Evolutionary conservation across 2,329 filamentous ascomycete genomes (phyloP), one percentile per base, ranked within the genome.

Genomic region (Parascedosporium putredinis): DNA sequence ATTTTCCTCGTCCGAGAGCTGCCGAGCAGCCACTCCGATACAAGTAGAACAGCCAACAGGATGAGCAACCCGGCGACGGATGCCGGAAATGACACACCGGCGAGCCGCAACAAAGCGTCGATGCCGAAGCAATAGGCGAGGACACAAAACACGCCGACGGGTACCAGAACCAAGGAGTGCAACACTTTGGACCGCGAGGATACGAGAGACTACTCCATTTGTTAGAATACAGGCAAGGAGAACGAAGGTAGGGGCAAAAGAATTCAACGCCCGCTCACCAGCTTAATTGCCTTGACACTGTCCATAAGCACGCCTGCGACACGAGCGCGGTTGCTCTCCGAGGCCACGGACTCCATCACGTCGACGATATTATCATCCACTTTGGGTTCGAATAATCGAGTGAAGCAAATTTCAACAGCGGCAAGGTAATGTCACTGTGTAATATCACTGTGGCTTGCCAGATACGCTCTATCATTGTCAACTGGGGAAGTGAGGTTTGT

Each of bases 1-100:
- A 79, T 47, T 22, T 61, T 63, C 52, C 67, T 71, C 2, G 75
- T 77, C 50, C 62, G 69, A 46, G 70, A 64, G 33, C 70, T 68
- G 6, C 76, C 76, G 16, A 81, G 53, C 0, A 69, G 47, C 3
- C 60, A 49, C 57, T 80, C 74, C 7, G 64, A 69, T 0, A 69
- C 49, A 6, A 80, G 64, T 9, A 81, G 62, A 0, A 58, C 65
- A 18, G 74, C 55, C 55, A 81, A 79, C 2, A 81, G 62, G 7
- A 78, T 53, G 40, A 81, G 62, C 55, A 82, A 67, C 40, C 74
- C 76, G 3, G 78, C 76, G 3, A 82, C 78, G 2, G 76, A 80
- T 2, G 78, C 73, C 1, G 78, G 78, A 53, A 83, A 83, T 0
- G 74, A 68, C 6, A 80, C 68, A 20, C 67, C 65, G 50, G 71